Conservation (phyloP, 2,329 filamentous ascomycete genomes). For the Myriosclerotinia curreyana region DNA sequence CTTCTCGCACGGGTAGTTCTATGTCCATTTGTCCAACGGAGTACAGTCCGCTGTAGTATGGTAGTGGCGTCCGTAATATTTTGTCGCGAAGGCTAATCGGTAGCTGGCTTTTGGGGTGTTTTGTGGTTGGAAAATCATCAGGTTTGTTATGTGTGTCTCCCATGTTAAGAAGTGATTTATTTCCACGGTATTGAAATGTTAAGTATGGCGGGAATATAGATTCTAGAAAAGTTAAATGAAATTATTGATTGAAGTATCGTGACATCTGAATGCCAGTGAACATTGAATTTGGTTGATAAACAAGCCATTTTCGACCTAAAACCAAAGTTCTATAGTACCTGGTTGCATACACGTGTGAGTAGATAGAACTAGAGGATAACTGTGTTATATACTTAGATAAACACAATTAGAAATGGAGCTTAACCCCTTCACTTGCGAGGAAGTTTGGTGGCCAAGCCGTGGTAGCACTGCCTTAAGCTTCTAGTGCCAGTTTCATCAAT, state of each 20-base stretch:
- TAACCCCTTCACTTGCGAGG: background rate
- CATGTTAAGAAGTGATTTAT: background rate
- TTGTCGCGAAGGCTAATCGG: slow-evolving; percentile 49
- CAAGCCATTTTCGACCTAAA: background rate
- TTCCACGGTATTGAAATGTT: background rate
- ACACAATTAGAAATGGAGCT: background rate
- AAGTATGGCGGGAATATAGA: background rate
- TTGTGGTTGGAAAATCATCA: slow-evolving; percentile 7
- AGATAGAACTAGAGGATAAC: no score
- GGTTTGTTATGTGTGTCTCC: background rate
- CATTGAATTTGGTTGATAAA: background rate
- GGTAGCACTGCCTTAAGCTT: background rate
- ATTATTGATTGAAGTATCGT: background rate
- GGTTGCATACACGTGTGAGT: background rate
- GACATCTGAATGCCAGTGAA: background rate
- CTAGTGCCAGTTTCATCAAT: no score
- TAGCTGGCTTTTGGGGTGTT: slow-evolving; percentile 46
- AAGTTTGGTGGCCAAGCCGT: background rate
- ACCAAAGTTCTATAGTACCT: background rate
- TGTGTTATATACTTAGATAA: no score
- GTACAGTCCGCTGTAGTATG: slow-evolving; percentile 52
- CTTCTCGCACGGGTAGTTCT: slow-evolving; percentile 49
- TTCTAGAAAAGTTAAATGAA: background rate
- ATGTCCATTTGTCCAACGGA: slow-evolving; percentile 53
- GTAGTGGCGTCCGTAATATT: slow-evolving; percentile 45